Evolutionary conservation across 2,329 filamentous ascomycete genomes (phyloP).

Genomic region (Pseudomassariella vexata): DNA sequence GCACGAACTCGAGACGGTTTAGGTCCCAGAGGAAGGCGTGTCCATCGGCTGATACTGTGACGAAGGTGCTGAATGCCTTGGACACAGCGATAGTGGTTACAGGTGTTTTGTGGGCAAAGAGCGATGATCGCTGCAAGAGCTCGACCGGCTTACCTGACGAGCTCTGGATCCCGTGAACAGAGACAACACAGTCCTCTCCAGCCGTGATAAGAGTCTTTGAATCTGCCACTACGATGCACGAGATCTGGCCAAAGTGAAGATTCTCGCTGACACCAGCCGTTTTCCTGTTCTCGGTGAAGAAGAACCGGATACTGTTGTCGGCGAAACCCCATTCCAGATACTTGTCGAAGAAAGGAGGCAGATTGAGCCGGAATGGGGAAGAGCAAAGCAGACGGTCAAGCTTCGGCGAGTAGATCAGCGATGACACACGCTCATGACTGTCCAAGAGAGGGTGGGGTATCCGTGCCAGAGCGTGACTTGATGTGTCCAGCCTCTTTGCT

Average conservation of each 20-base stretch:
- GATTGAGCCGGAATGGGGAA: slow-evolving; percentile 77
- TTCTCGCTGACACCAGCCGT: slow-evolving; percentile 87
- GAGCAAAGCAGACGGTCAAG: slow-evolving; percentile 79
- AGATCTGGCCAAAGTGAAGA: slow-evolving; percentile 84
- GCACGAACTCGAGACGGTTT: slow-evolving; percentile 81
- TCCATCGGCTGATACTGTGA: slow-evolving; percentile 78
- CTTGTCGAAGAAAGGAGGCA: slow-evolving; percentile 81
- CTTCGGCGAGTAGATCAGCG: slow-evolving; percentile 71
- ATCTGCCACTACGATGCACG: slow-evolving; percentile 77
- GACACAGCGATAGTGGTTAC: slow-evolving; percentile 80
- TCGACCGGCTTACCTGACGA: slow-evolving; percentile 66
- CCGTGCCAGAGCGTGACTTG: slow-evolving; percentile 68
- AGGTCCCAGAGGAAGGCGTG: slow-evolving; percentile 90
- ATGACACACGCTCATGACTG: slow-evolving; percentile 73
- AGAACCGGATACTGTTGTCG: slow-evolving; percentile 89
- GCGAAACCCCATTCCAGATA: slow-evolving; percentile 96
- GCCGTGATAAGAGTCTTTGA: slow-evolving; percentile 87
- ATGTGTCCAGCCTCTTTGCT: slow-evolving; percentile 67
- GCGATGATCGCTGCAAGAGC: slow-evolving; percentile 67
- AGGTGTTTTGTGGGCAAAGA: slow-evolving; percentile 86
- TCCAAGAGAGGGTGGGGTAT: slow-evolving; percentile 73
- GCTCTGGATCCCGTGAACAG: slow-evolving; percentile 69
- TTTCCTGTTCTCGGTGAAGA: slow-evolving; percentile 75
- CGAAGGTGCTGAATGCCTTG: slow-evolving; percentile 79
- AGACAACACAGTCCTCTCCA: slow-evolving; percentile 86